Conservation (phyloP, 805 yeast genomes). For the Wickerhamia fluorescens region DNA sequence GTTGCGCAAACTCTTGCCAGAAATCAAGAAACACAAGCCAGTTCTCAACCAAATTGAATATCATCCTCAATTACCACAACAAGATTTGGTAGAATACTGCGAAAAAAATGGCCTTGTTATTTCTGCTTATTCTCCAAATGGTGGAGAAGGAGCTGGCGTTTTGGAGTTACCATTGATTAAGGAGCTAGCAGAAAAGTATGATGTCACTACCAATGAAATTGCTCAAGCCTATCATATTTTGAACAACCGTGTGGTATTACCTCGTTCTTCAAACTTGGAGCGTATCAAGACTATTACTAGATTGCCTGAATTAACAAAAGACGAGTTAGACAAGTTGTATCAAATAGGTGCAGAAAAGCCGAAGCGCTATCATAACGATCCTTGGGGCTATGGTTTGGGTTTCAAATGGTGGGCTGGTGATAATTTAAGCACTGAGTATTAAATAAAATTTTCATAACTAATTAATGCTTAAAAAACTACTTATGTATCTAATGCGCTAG, state of each 20-base stretch:
- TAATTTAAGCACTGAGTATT: conserved; percentile 4
- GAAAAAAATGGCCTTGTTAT: conserved; percentile 31
- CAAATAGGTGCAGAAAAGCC: conserved; percentile 23
- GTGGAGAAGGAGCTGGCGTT: conserved; percentile 60
- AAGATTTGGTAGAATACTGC: conserved; percentile 34
- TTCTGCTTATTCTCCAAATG: conserved; percentile 59
- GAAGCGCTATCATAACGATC: conserved; percentile 23
- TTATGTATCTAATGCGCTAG: no score
- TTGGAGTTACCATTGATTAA: conserved; percentile 43
- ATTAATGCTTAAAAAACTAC: no score
- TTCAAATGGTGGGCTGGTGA: conserved; percentile 34
- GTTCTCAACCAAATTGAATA: conserved; percentile 45
- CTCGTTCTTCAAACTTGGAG: conserved; percentile 64
- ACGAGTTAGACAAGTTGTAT: conserved; percentile 29
- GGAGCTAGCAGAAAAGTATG: conserved; percentile 51
- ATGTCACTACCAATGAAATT: conserved; percentile 47
- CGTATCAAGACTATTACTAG: conserved; percentile 43
- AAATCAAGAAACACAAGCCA: conserved; percentile 38
- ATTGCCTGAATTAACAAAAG: conserved; percentile 28
- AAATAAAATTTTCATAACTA: no score
- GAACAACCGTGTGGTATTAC: conserved; percentile 55
- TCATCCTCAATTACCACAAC: conserved; percentile 29
- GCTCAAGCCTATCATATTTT: conserved; percentile 54
- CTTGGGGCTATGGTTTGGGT: conserved; percentile 32
- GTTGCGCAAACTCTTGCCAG: conserved; percentile 28